phyloP scores from a whole-genome alignment of 257 asterid species.

The Primulina eburnea region DNA sequence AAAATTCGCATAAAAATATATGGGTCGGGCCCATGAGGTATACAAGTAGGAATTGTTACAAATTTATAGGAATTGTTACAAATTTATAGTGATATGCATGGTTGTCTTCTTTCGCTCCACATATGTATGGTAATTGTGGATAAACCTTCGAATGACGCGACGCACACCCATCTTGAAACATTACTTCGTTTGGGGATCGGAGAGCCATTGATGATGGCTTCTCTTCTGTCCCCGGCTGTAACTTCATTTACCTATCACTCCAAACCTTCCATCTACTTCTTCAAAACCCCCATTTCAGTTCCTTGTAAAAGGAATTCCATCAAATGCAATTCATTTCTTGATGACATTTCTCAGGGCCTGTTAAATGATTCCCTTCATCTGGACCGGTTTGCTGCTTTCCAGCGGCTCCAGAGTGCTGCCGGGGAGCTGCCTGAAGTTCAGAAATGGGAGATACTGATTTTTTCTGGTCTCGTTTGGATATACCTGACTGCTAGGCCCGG shows the following conservation, averaged over 20 bases:
- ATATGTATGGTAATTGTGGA: neutral
- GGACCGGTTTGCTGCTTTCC: slow-evolving; percentile 45
- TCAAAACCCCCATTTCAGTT: slow-evolving; percentile 21
- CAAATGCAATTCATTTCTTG: slow-evolving; percentile 52
- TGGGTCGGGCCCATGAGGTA: no score
- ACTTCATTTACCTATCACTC: slow-evolving; percentile 44
- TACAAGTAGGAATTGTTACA: neutral
- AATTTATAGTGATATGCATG: neutral
- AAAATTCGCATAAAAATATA: no score
- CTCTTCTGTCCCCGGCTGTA: slow-evolving; percentile 52
- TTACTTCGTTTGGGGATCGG: slow-evolving; percentile 1
- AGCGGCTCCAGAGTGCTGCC: slow-evolving; percentile 42
- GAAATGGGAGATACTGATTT: slow-evolving; percentile 49
- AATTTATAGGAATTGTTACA: neutral
- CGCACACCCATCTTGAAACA: neutral
- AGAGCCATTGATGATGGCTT: slow-evolving; percentile 50
- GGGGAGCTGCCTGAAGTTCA: slow-evolving; percentile 53
- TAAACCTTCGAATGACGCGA: neutral
- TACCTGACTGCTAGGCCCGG: slow-evolving; percentile 95
- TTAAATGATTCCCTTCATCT: slow-evolving; percentile 27
- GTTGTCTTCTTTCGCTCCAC: neutral
- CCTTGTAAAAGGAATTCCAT: slow-evolving; percentile 26
- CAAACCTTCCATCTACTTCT: slow-evolving; percentile 30
- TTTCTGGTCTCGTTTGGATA: slow-evolving; percentile 67
- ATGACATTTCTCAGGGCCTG: slow-evolving; percentile 42